A percentile compares a stretch with the other conserved stretches of the same genome.
Conservation (phyloP, 2,329 filamentous ascomycete species). For the Laburnicola sp. region DNA sequence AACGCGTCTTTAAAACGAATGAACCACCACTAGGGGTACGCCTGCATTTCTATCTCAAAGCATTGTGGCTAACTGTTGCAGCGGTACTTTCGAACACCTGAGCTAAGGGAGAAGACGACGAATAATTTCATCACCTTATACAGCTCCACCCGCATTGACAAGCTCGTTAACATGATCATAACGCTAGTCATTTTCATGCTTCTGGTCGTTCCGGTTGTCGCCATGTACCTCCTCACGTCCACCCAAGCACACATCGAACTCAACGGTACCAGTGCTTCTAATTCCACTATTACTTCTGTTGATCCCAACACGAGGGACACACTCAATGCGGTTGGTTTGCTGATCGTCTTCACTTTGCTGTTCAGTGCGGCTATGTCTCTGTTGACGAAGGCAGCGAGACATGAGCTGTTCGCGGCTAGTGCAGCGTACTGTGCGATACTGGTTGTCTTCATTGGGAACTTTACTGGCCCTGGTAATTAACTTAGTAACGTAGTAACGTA, state of each 20-base stretch:
- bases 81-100: conserved; percentile 45
- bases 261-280: neutral
- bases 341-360: conserved; percentile 48
- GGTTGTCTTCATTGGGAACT: conserved; percentile 47
- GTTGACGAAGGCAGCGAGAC: conserved; percentile 41
- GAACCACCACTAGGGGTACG: conserved; percentile 32
- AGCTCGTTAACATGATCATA: conserved; percentile 48
- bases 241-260: conserved; percentile 14
- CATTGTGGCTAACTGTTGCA: conserved; percentile 13
- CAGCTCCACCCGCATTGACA: conserved; percentile 44
- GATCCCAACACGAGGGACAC: conserved; percentile 30
- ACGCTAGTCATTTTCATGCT: conserved; percentile 50
- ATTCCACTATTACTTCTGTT: conserved; percentile 1
- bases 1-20: conserved; percentile 26
- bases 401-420: conserved; percentile 45
- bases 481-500: neutral
- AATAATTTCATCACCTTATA: conserved; percentile 43
- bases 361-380: conserved; percentile 45
- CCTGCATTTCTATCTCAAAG: neutral
- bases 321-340: conserved; percentile 46
- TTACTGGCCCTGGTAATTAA: conserved; percentile 40
- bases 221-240: conserved; percentile 45
- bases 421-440: conserved; percentile 47
- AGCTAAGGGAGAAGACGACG: conserved; percentile 43
- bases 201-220: conserved; percentile 47